These are phyloP conservation scores for Cutaneotrichosporon spelunceum DNA, from an alignment of 1,284 basidiomycete species.

Conservation along the genomic window DNA sequence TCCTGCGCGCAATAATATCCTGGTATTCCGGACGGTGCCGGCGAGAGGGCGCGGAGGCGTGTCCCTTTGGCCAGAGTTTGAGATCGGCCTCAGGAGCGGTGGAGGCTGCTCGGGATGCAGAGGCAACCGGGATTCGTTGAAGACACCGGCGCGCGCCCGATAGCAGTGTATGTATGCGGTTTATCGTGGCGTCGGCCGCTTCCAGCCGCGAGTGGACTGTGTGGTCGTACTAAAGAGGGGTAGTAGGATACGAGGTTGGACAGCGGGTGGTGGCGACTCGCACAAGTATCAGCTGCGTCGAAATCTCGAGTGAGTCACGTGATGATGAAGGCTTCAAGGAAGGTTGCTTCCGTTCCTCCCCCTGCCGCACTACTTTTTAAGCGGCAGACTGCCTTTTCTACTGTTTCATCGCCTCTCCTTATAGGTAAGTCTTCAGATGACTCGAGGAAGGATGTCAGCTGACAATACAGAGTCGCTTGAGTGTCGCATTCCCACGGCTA, in stretches of 20 bases:
- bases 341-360: not conserved
- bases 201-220: not conserved
- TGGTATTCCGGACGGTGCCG: not conserved
- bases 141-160: constrained; percentile 4
- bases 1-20: not conserved
- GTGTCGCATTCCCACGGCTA: constrained; percentile 30
- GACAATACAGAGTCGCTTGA: constrained; percentile 40
- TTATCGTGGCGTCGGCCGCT: not conserved
- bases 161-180: not conserved
- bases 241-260: not conserved
- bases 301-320: constrained; percentile 8
- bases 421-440: constrained; percentile 26
- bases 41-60: not conserved
- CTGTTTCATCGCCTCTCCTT: constrained; percentile 32
- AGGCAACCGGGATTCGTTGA: not conserved
- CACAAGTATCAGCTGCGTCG: not conserved
- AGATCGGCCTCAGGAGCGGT: not conserved
- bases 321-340: not conserved
- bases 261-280: not conserved
- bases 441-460: constrained; percentile 9
- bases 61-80: not conserved
- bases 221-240: not conserved
- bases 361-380: not conserved
- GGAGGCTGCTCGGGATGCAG: not conserved
- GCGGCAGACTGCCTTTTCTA: constrained; percentile 1